Evolutionary conservation across 1,139 yeast genomes (phyloP), one percentile per base, ranked within the genome.

Genomic region (Hemisphaericaspora lyxosophila): DNA sequence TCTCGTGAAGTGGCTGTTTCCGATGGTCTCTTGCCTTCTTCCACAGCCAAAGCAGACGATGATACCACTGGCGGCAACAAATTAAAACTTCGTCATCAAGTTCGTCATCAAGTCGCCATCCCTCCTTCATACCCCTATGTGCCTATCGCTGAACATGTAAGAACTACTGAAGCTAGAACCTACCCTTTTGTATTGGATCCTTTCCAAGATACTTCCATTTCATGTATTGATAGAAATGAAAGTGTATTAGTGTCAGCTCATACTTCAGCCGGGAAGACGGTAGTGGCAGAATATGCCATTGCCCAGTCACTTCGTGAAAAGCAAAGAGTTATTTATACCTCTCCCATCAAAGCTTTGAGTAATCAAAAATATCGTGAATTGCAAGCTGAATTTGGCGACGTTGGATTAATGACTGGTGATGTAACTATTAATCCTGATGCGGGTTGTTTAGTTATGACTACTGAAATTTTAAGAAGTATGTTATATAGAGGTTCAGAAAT

Each of bases 211-310:
- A 92, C 95, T 27, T 89, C 98, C 7, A 82, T 92, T 40, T 88
- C 95, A 29, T 92, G 96, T 62, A 85, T 92, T 45, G 97, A 92
- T 58, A 78, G 96, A 54, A 82, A 85, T 46, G 97, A 92, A 59
- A 85, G 96, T n/a, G 99, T 92, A 7, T 75, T 92, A 51, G 97
- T 92, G 2, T 90, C 97, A 17, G 99, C 99, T 0, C 99, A 92
- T 57, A 90, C 98, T 0, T 90, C 97, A 22, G 98, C 98, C 6
- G 99, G 99, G 67, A 92, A 92, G 59, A 92, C 99, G 0, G 99
- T 94, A 33, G 98, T 92, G 36, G 99, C 99, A 0, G 99, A 92
- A 58, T 94, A 92, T 55, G 97, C 98, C 30, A 92, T 92, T 66
- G 97, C 98, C 2, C 95, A 89, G 68, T 87, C 96, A 11, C 68